phyloP scores from a whole-genome alignment of 2,329 filamentous ascomycete species.

The Lasiodiplodia gonubiensis region DNA sequence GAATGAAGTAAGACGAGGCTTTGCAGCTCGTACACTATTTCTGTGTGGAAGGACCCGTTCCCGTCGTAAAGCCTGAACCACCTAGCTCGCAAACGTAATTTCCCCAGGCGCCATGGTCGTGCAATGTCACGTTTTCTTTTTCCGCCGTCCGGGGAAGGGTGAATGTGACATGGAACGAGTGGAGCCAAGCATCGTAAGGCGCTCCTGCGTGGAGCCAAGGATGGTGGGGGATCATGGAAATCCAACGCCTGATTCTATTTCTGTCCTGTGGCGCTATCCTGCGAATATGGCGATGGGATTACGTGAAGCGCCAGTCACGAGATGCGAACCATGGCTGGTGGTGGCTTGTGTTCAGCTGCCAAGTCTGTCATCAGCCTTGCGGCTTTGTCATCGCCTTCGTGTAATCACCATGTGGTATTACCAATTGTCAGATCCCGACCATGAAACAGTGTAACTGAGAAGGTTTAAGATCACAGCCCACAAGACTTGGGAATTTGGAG shows the following conservation, averaged over 20 bases:
- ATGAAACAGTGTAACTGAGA: not conserved
- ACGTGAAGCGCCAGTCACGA: conserved; percentile 7
- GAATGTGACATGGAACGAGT: not conserved
- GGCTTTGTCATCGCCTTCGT: not conserved
- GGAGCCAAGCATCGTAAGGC: not conserved
- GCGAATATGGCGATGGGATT: not conserved
- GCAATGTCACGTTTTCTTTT: not conserved
- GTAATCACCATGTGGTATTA: not conserved
- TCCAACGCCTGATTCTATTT: conserved; percentile 1
- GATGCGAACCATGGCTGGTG: not conserved
- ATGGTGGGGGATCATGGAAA: not conserved
- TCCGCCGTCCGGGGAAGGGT: not conserved
- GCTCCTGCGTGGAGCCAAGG: not conserved
- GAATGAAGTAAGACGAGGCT: conserved; percentile 11
- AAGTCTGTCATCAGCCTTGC: conserved; percentile 12
- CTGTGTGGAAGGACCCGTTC: conserved; percentile 7
- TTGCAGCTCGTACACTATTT: not conserved
- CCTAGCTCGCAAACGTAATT: not conserved
- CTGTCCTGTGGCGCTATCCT: not conserved
- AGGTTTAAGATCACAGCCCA: not conserved
- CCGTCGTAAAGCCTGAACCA: not conserved
- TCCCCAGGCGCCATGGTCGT: not conserved
- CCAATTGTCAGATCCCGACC: not conserved
- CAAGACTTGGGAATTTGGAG: not conserved
- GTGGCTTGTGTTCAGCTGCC: conserved; percentile 23